Percentiles rank a stretch among this genome's conserved stretches.
Evolutionary conservation across 345 rosid genomes (phyloP).

Genomic region (Euclidium syriacum): DNA sequence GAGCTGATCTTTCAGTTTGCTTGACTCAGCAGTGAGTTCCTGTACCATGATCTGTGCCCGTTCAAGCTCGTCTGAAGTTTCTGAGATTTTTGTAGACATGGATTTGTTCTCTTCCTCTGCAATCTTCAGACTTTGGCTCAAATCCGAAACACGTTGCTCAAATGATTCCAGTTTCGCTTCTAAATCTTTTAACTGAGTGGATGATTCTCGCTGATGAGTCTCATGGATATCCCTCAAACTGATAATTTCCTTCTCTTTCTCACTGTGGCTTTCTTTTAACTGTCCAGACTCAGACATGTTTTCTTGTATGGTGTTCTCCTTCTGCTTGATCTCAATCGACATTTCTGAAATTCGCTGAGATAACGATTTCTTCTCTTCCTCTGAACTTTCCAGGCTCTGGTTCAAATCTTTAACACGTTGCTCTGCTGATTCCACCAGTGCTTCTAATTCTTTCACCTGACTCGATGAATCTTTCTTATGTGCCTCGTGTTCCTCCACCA

Average conservation of each 20-base stretch:
- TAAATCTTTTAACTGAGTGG: conserved; percentile 27
- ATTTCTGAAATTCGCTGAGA: conserved; percentile 42
- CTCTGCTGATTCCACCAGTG: conserved; percentile 46
- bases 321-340: conserved; percentile 47
- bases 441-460: conserved; percentile 26
- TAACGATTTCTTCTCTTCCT: conserved; percentile 55
- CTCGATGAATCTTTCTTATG: conserved; percentile 45
- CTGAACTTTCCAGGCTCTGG: conserved; percentile 34
- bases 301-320: conserved; percentile 38
- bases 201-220: conserved; percentile 47
- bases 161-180: conserved; percentile 44
- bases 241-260: conserved; percentile 52
- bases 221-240: conserved; percentile 46
- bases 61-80: conserved; percentile 49
- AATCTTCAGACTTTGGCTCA: conserved; percentile 44
- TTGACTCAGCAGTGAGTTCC: conserved; percentile 41
- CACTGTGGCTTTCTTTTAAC: conserved; percentile 55
- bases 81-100: conserved; percentile 45
- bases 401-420: conserved; percentile 43
- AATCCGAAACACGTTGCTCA: conserved; percentile 41
- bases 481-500: conserved; percentile 47
- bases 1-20: conserved; percentile 41
- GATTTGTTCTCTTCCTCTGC: conserved; percentile 51
- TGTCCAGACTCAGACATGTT: conserved; percentile 40
- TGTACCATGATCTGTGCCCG: conserved; percentile 35